phyloP scores from a whole-genome alignment of 768 basidiomycete genomes.

The Tricholoma saponaceum region DNA sequence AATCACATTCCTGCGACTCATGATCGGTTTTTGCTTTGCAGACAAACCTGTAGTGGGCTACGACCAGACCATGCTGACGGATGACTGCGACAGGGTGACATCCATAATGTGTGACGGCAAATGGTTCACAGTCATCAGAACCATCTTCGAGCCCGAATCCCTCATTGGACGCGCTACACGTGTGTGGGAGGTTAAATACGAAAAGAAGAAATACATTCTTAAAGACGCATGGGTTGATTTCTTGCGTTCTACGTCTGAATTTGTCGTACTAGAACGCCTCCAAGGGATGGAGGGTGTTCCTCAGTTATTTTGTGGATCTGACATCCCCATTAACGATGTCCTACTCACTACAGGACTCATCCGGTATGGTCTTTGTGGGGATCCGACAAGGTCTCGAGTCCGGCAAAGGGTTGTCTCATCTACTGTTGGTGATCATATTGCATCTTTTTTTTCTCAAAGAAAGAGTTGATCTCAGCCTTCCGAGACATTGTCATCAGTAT shows the following conservation, averaged over 20 bases:
- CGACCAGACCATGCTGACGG: background rate
- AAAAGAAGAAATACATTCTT: background rate
- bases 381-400: background rate
- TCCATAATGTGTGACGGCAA: background rate
- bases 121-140: background rate
- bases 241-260: background rate
- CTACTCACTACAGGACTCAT: background rate
- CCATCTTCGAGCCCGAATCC: background rate
- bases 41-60: background rate
- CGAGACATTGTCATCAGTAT: background rate
- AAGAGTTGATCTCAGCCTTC: background rate
- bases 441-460: background rate
- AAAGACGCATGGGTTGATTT: background rate
- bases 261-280: background rate
- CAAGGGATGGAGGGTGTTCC: background rate
- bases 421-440: background rate
- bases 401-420: background rate
- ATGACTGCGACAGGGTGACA: background rate
- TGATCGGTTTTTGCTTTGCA: background rate
- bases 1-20: background rate
- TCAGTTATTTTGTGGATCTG: background rate
- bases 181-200: slow-evolving; percentile 1
- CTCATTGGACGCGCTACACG: background rate
- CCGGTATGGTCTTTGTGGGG: background rate
- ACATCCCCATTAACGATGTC: background rate